A percentile compares a stretch with the other conserved stretches of the same genome.
These are phyloP conservation scores for Colletotrichum neosansevieriae DNA, from an alignment of 2,329 filamentous ascomycete genomes.

Conservation along the genomic window DNA sequence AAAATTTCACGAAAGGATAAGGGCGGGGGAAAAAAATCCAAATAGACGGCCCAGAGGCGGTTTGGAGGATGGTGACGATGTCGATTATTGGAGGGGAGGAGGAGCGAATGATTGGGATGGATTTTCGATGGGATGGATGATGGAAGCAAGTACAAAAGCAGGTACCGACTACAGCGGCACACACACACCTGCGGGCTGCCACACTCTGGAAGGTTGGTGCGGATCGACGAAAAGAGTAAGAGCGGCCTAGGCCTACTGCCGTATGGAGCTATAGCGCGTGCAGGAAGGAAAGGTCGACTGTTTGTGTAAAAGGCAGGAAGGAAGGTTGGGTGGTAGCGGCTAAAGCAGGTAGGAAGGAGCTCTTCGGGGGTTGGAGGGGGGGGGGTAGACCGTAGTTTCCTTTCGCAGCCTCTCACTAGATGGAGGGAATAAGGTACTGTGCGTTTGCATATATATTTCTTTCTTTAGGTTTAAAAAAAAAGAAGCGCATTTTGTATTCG, in stretches of 20 bases:
- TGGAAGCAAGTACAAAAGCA: slow-evolving; percentile 33
- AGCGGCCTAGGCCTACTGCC: slow-evolving; percentile 20
- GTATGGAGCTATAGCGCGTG: slow-evolving; percentile 23
- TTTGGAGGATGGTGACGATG: slow-evolving; percentile 30
- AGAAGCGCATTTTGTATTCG: background rate
- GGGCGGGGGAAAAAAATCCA: background rate
- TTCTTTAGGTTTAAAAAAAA: too few species aligned
- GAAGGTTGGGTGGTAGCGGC: background rate
- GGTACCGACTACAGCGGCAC: slow-evolving; percentile 32
- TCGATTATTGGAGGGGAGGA: slow-evolving; percentile 24
- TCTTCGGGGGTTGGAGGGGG: background rate
- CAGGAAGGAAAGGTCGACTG: slow-evolving; percentile 14
- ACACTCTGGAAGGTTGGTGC: slow-evolving; percentile 20
- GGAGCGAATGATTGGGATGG: slow-evolving; percentile 16
- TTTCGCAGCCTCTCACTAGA: too few species aligned
- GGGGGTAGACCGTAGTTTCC: too few species aligned
- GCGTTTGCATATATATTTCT: background rate
- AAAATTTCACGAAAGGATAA: background rate
- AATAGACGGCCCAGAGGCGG: background rate
- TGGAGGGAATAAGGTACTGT: background rate
- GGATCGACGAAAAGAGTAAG: slow-evolving; percentile 33
- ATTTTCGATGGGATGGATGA: slow-evolving; percentile 2
- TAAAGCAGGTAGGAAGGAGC: background rate
- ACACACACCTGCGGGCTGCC: slow-evolving; percentile 14
- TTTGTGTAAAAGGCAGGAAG: slow-evolving; percentile 15